Percentiles rank a stretch among this genome's conserved stretches.
Conservation (phyloP, 345 rosid genomes). For the Erodium maritimum region DNA sequence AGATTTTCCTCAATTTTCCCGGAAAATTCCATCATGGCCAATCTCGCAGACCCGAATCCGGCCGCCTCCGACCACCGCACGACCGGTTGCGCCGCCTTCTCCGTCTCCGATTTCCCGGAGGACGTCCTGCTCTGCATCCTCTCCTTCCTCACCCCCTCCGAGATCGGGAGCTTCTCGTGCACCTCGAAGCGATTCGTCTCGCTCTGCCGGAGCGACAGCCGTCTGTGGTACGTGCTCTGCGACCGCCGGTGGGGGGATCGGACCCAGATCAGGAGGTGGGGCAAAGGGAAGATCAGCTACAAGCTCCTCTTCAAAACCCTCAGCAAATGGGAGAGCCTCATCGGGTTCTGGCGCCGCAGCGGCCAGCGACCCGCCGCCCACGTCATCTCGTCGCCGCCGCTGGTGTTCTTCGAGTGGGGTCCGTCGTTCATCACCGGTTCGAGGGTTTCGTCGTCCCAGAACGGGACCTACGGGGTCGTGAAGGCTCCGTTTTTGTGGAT, state of each 20-base stretch:
- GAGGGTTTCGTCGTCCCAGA: slow-evolving; percentile 36
- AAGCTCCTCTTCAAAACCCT: slow-evolving; percentile 57
- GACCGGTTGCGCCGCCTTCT: slow-evolving; percentile 6
- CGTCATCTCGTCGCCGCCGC: slow-evolving; percentile 31
- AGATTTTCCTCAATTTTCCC: too few species aligned
- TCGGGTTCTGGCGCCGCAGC: slow-evolving; percentile 91
- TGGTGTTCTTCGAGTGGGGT: slow-evolving; percentile 81
- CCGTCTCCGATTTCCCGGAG: slow-evolving; percentile 59
- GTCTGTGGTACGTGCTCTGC: slow-evolving; percentile 72
- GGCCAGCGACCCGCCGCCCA: slow-evolving; percentile 27
- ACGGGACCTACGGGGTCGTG: slow-evolving; percentile 31
- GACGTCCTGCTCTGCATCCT: slow-evolving; percentile 73
- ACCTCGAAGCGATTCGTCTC: slow-evolving; percentile 58
- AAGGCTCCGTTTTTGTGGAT: slow-evolving; percentile 59
- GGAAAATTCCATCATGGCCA: slow-evolving; percentile 6
- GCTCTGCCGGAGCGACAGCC: slow-evolving; percentile 44
- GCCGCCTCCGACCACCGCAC: too few species aligned
- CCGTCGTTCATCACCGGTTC: slow-evolving; percentile 56
- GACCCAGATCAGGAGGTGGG: slow-evolving; percentile 72
- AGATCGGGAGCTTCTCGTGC: slow-evolving; percentile 64
- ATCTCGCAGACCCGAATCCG: slow-evolving; percentile 6
- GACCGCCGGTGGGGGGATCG: slow-evolving; percentile 62
- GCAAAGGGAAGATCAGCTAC: slow-evolving; percentile 44
- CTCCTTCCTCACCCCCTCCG: slow-evolving; percentile 57
- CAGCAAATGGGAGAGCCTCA: slow-evolving; percentile 46